Percentiles rank a stretch among this genome's conserved stretches.
Conservation (phyloP, 371 early-diverging fungal genomes). For the Mucor piriformis region DNA sequence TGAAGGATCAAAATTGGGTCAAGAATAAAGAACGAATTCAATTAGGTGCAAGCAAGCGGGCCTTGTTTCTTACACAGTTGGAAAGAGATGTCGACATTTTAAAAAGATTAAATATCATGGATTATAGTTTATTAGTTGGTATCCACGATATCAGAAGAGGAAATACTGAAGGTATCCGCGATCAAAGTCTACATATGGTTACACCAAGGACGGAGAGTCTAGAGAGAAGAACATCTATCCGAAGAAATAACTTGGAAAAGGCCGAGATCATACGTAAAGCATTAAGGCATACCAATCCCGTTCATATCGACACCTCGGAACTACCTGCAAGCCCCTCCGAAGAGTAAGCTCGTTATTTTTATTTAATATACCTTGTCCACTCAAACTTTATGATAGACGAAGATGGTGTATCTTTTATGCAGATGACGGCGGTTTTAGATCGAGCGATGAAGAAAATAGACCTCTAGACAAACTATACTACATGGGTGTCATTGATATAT, state of each 20-base stretch:
- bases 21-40: constrained; percentile 69
- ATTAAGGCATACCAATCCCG: constrained; percentile 66
- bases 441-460: constrained; percentile 72
- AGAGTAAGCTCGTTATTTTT: constrained; percentile 29
- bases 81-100: constrained; percentile 83
- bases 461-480: constrained; percentile 79
- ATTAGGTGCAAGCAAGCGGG: constrained; percentile 84
- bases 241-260: constrained; percentile 49
- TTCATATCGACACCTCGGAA: constrained; percentile 53
- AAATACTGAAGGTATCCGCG: constrained; percentile 85
- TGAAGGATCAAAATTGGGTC: constrained; percentile 97
- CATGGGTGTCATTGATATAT: constrained; percentile 93
- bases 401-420: constrained; percentile 77
- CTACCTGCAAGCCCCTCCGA: constrained; percentile 47
- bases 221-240: constrained; percentile 14
- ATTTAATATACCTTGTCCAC: too few relatives aligned
- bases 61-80: constrained; percentile 79
- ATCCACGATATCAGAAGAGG: constrained; percentile 84
- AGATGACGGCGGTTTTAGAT: constrained; percentile 86
- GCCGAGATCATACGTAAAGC: constrained; percentile 65
- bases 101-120: constrained; percentile 89
- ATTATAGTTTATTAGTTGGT: constrained; percentile 94
- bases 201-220: constrained; percentile 55
- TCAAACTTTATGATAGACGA: constrained; percentile 44
- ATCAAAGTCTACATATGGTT: constrained; percentile 82